phyloP scores from a whole-genome alignment of 345 rosid species.

The Populus tremula region DNA sequence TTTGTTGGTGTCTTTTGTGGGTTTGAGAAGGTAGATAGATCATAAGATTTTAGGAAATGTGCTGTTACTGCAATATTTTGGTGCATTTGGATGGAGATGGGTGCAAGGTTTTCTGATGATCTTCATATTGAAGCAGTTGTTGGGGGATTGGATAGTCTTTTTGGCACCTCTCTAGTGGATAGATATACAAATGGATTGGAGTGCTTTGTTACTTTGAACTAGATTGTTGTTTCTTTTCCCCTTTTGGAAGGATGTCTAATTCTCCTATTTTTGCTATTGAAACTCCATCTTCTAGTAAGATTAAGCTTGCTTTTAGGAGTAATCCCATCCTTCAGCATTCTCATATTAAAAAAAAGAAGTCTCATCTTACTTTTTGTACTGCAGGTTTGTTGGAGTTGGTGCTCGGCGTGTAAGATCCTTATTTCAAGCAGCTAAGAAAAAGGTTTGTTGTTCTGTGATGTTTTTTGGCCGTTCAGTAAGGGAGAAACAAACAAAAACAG shows the following conservation, averaged over 20 bases:
- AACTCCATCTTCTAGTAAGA: neutral
- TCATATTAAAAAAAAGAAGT: neutral
- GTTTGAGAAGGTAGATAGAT: neutral
- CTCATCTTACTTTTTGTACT: slow-evolving; percentile 19
- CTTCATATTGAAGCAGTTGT: neutral
- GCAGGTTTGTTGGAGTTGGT: slow-evolving; percentile 99
- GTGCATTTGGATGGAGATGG: neutral
- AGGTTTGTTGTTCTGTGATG: slow-evolving; percentile 40
- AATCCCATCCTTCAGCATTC: no score
- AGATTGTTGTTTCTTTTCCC: neutral
- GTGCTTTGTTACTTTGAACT: neutral
- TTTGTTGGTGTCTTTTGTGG: neutral
- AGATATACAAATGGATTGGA: neutral
- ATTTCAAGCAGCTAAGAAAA: slow-evolving; percentile 95
- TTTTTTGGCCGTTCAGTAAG: neutral
- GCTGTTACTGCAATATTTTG: neutral
- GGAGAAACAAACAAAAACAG: neutral
- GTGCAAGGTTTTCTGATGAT: neutral
- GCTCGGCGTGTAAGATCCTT: slow-evolving; percentile 94
- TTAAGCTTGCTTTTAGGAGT: neutral
- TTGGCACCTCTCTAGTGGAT: neutral
- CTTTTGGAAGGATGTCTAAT: neutral
- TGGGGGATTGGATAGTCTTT: neutral
- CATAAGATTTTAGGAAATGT: neutral
- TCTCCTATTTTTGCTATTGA: neutral